phyloP scores from a whole-genome alignment of 805 yeast genomes.

The Hanseniaspora nectarophila region DNA sequence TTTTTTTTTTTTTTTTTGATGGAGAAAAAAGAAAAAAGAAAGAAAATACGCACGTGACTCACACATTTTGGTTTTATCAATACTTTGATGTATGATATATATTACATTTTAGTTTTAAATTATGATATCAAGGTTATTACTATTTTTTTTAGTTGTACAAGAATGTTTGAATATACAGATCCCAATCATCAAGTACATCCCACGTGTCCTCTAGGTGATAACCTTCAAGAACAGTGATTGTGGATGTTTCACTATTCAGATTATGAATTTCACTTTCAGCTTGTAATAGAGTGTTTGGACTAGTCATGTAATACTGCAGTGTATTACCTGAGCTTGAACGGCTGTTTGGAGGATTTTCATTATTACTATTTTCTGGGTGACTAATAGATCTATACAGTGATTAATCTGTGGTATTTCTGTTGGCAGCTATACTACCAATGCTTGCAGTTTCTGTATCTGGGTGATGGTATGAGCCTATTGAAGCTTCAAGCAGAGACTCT shows the following conservation, averaged over 20 bases:
- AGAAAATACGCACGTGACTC: background rate
- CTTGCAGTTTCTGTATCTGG: background rate
- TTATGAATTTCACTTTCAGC: background rate
- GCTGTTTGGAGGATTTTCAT: too few relatives aligned
- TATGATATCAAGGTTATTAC: too few relatives aligned
- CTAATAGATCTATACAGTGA: background rate
- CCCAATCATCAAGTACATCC: background rate
- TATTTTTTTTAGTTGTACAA: too few relatives aligned
- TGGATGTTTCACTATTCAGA: background rate
- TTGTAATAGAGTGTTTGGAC: background rate
- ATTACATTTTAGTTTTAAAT: too few relatives aligned
- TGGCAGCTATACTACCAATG: background rate
- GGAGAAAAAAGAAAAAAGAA: background rate
- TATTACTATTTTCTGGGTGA: background rate
- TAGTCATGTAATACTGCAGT: background rate
- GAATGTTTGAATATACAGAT: background rate
- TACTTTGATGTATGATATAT: too few relatives aligned
- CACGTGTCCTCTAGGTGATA: background rate
- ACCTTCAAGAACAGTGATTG: background rate
- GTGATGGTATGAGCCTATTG: background rate
- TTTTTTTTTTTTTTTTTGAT: background rate
- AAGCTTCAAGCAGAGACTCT: background rate
- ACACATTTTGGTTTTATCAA: background rate
- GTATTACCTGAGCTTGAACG: background rate
- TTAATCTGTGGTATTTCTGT: background rate